Conservation (phyloP, 805 yeast species). For the Metschnikowia orientalis region DNA sequence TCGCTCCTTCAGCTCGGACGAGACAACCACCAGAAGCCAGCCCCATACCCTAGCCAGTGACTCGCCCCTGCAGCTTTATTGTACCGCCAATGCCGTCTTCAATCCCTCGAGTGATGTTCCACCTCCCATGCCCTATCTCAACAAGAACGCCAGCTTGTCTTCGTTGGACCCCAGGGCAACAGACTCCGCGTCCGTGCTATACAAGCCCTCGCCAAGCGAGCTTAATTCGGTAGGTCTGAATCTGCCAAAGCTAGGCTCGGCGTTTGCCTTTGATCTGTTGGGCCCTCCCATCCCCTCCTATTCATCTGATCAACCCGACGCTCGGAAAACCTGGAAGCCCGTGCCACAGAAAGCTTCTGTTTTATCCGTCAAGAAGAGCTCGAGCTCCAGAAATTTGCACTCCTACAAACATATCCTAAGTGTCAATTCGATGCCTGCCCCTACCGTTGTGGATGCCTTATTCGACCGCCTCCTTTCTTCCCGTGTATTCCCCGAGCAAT, state of each 20-base stretch:
- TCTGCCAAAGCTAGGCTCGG: constrained; percentile 2
- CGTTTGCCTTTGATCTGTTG: constrained; percentile 2
- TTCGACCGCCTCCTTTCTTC: constrained; percentile 36
- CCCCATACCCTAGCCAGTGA: too few species aligned
- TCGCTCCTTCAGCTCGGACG: constrained; percentile 10
- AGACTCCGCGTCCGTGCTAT: background rate
- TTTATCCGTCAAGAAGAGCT: constrained; percentile 5
- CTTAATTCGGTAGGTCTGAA: too few species aligned
- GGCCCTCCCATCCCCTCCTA: constrained; percentile 5
- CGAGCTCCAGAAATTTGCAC: constrained; percentile 21
- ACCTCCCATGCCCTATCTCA: constrained; percentile 5
- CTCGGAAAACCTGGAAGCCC: background rate
- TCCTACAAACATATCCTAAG: constrained; percentile 34
- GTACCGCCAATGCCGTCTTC: constrained; percentile 3
- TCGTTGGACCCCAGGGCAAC: constrained; percentile 12
- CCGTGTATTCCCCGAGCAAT: constrained; percentile 34
- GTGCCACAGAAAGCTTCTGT: background rate
- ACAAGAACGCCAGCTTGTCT: constrained; percentile 10
- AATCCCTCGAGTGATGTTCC: constrained; percentile 2
- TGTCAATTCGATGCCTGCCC: constrained; percentile 31
- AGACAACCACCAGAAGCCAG: too few species aligned
- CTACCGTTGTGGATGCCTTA: constrained; percentile 34
- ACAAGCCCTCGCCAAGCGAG: background rate
- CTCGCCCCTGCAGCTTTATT: too few species aligned
- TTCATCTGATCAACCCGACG: constrained; percentile 2